Base-by-base conservation (phyloP, 345 rosid genomes). In the Hypericum perforatum region DNA sequence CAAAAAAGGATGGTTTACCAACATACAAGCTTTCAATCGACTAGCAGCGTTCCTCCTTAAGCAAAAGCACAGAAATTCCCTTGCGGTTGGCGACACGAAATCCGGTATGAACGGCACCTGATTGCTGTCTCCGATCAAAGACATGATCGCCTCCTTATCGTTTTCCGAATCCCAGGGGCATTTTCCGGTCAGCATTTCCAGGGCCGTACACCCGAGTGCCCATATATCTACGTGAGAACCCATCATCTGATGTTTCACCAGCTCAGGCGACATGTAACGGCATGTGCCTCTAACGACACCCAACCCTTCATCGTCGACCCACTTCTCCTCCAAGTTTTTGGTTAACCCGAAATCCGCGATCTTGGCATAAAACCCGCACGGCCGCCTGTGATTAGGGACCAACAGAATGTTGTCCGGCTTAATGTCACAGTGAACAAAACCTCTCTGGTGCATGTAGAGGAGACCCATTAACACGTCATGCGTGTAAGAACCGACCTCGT, bases 371-470 rank as follows among this genome's bases (percentile, higher is more conserved):
- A 16, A 48, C 6, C 16, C 16, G 0, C 36, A 39, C 2, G 8
- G 3, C 10, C 41, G 7, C 0, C 6, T 11, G 0, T 39, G 9
- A 38, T 37, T 48, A 40, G 53, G 45, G 7, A 40, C 53, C 3
- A 58, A 38, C 22, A 58, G 41, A 22, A 58, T 45, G 8, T 58
- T 58, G 29, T n/a, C 9, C 4, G 62, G 62, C 52, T 57, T 57
- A 9, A 57, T 45, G 39, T 57, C 61, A 7, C 61, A 57, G 39
- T 57, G 53, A 36, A 40, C 53, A 41, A 14, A 39, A 11, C 61
- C 62, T 2, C 3, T 3, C 5, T 9, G 3, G 14, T 58, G 62
- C 7, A 58, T 49, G 41, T 45, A 39, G 14, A 46, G 40, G 9
- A 58, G 14, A 3, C 62, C 62, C 29, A 8, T 11, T 11, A 58